Percentiles rank a stretch among this genome's conserved stretches.
Conservation (phyloP, 2,329 filamentous ascomycete species). For the Monosporascus sp. region DNA sequence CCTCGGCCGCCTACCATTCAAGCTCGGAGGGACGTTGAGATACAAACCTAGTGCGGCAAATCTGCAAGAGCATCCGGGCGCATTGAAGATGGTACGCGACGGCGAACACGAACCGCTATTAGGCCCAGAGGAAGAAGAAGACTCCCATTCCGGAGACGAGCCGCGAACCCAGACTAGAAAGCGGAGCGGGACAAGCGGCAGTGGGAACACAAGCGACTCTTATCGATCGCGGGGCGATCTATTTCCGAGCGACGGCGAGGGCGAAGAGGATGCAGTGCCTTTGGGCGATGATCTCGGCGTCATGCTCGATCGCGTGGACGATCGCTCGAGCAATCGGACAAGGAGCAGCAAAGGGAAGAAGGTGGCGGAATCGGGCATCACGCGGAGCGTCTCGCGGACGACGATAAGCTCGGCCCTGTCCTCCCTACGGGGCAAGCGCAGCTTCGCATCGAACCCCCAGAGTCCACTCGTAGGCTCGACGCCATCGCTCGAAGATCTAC, state of each 20-base stretch:
- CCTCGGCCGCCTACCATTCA: slow-evolving; percentile 77
- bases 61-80: slow-evolving; percentile 77
- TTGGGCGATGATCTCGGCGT: slow-evolving; percentile 90
- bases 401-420: slow-evolving; percentile 43
- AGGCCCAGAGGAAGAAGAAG: slow-evolving; percentile 8
- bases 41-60: slow-evolving; percentile 91
- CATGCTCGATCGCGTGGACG: slow-evolving; percentile 71
- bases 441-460: slow-evolving; percentile 23
- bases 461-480: slow-evolving; percentile 34
- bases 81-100: slow-evolving; percentile 33
- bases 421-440: slow-evolving; percentile 17
- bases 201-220: slow-evolving; percentile 78
- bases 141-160: slow-evolving; percentile 13
- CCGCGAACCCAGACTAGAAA: slow-evolving; percentile 42
- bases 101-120: slow-evolving; percentile 69
- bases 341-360: slow-evolving; percentile 57
- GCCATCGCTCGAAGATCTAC: slow-evolving; percentile 47
- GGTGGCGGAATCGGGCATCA: slow-evolving; percentile 34
- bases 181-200: slow-evolving; percentile 74
- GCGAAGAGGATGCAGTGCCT: slow-evolving; percentile 89
- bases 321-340: slow-evolving; percentile 64
- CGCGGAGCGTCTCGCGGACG: slow-evolving; percentile 54
- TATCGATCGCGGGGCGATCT: slow-evolving; percentile 83
- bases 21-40: slow-evolving; percentile 72
- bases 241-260: slow-evolving; percentile 79